Evolutionary conservation across 2,329 filamentous ascomycete species (phyloP).

Genomic region (Hawksworthiomyces lignivorus): DNA sequence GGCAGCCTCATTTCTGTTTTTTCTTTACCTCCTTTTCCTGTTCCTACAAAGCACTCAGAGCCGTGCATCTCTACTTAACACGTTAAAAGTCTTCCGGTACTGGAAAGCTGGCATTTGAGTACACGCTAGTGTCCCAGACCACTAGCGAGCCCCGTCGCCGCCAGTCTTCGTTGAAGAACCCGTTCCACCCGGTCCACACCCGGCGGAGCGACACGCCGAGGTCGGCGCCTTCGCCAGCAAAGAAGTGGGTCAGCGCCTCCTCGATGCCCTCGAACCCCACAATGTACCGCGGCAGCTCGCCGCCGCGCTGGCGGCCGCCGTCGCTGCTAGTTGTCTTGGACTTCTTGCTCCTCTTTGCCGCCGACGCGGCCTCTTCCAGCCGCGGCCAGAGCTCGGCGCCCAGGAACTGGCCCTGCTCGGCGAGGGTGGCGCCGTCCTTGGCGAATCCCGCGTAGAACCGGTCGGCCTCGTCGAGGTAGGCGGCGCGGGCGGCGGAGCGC

Average conservation of each 20-base stretch:
- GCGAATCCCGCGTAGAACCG: constrained; percentile 67
- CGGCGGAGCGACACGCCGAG: constrained; percentile 35
- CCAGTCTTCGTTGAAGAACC: constrained; percentile 55
- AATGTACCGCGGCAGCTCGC: constrained; percentile 47
- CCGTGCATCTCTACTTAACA: no score
- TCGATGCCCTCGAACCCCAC: constrained; percentile 55
- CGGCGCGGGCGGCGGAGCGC: constrained; percentile 49
- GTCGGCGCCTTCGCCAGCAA: constrained; percentile 28
- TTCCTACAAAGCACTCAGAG: no score
- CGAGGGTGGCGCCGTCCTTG: background rate
- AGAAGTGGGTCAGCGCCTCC: constrained; percentile 37
- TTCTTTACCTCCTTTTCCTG: no score
- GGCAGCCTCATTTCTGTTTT: no score
- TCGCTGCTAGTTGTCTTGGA: no score
- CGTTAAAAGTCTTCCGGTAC: no score
- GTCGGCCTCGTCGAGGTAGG: constrained; percentile 84
- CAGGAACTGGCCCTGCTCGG: constrained; percentile 40
- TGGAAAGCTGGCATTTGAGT: constrained; percentile 14
- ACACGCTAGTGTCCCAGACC: constrained; percentile 49
- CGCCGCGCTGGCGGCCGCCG: constrained; percentile 8
- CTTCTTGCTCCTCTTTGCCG: no score
- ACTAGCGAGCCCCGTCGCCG: constrained; percentile 48
- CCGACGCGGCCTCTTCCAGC: no score
- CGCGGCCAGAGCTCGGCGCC: constrained; percentile 40
- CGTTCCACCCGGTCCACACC: constrained; percentile 53